Evolutionary conservation across 2,329 filamentous ascomycete genomes (phyloP), one percentile per base, ranked within the genome.

Genomic region (Metarhizium robertsii): DNA sequence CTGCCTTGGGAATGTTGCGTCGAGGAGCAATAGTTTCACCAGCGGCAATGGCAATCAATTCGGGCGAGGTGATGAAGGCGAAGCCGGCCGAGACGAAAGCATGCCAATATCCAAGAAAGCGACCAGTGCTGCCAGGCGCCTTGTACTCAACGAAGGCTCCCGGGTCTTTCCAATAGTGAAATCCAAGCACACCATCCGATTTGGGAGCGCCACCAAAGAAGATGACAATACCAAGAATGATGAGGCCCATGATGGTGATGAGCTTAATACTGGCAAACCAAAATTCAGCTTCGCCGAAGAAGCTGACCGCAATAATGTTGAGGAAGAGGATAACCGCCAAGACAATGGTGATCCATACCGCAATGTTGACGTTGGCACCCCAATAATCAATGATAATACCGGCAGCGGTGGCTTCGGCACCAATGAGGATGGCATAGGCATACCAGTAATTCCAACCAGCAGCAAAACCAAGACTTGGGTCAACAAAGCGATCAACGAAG

Each of bases 1-100:
- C 80, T 0, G 83, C 83, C 71, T 84, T 85, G 56, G 85, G 84
- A 55, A 88, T 81, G 69, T 85, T 85, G 63, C 79, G 76, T 53
- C 83, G 78, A 2, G 85, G 85, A 25, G 84, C 80, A 30, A 81
- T 71, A 1, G 83, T 81, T 72, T 88, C 84, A 48, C 81, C 84
- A 5, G 83, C 84, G 1, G 85, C 83, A 55, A 85, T 78, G 43
- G 80, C 80, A 55, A 79, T 76, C 46, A 87, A 75, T 65, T 89
- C 86, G 16, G 83, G 80, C 1, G 79, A 81, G 6, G 79, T 80
- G 64, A 81, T 78, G 67, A 84, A 85, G 36, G 80, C 79, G 65
- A 85, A 85, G 0, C 79, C 81, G 7, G 80, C 80, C n/a, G 73
- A 75, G 55, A 79, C 72, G 55, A 82, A 77, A 16, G 76, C 78